Evolutionary conservation across 805 yeast genomes (phyloP).

Genomic region (Barnettozyma sucrosica): DNA sequence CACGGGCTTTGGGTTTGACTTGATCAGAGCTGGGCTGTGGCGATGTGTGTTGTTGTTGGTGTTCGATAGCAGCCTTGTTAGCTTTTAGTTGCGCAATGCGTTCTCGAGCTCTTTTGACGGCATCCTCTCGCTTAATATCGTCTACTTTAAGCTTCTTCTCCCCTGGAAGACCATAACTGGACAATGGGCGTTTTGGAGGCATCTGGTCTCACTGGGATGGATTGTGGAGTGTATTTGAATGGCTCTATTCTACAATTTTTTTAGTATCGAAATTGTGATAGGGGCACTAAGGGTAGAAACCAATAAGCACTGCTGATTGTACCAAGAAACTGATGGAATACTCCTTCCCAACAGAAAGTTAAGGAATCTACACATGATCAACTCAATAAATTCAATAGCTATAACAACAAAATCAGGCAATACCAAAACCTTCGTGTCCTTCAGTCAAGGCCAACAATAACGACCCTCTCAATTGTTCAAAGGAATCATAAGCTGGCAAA

Average conservation of each 20-base stretch:
- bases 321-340: no score
- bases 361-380: neutral
- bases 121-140: constrained; percentile 3
- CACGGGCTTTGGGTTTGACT: constrained; percentile 10
- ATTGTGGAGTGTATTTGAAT: neutral
- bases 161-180: neutral
- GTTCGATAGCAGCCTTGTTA: constrained; percentile 2
- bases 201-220: neutral
- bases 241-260: neutral
- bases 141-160: constrained; percentile 6
- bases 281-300: neutral
- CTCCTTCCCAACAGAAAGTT: neutral
- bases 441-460: constrained; percentile 83
- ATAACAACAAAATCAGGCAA: constrained; percentile 41
- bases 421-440: constrained; percentile 94
- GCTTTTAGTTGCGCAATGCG: constrained; percentile 11
- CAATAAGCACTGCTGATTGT: no score
- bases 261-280: neutral
- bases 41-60: neutral
- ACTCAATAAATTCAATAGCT: neutral
- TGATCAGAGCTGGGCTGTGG: neutral
- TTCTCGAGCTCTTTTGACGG: constrained; percentile 10
- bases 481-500: constrained; percentile 86
- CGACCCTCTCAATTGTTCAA: constrained; percentile 78
- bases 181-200: constrained; percentile 6